Evolutionary conservation across 2,329 filamentous ascomycete species (phyloP), one percentile per base, ranked within the genome.

Genomic region (Coleophoma cylindrospora): DNA sequence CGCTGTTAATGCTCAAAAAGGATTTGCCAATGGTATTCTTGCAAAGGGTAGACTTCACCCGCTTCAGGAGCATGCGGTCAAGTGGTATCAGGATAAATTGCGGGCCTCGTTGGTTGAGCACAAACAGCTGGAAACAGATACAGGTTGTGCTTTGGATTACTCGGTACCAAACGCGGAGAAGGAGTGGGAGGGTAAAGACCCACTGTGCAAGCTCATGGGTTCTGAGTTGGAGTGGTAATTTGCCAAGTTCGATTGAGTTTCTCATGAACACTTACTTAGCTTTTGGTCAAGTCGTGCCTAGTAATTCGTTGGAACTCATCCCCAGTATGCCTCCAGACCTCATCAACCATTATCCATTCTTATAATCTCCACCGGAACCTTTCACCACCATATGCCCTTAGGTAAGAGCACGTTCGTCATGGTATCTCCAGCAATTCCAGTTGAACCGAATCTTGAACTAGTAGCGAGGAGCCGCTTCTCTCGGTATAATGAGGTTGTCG

Each of bases 381-480:
- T 19, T 40, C 6, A 14, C 37, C n/a, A 40, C 13, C 27, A 10
- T 27, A 27, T 10, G 7, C 27, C 27, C 27, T 27, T 5, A 27
- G 27, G 9, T 10, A 27, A 27, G 27, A 10, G 27, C 6, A 27
- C 27, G 4, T 6, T 8, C 7, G 2, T 8, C 7, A 17, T 6
- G 13, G 14, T 6, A 27, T 27, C 33, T 46, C 15, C 15, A n/a
- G 14, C 3, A 27, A 27, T 5, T 2, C 27, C 27, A 27, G 27
- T 10, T 10, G 27, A 6, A 27, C 27, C 27, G 9, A 27, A 27
- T 10, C 27, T 27, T 27, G 61, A 64, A 52, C 66, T 69, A 6
- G 67, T 70, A 4, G 59, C 60, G 3, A 66, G 46, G 49, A 61
- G 70, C 21, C 48, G 70, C 67, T 2, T 59, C 33, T 9, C 34